Percentiles rank a stretch among this genome's conserved stretches.
phyloP scores from a whole-genome alignment of 2,329 filamentous ascomycete genomes.

The Penicillium sp. region DNA sequence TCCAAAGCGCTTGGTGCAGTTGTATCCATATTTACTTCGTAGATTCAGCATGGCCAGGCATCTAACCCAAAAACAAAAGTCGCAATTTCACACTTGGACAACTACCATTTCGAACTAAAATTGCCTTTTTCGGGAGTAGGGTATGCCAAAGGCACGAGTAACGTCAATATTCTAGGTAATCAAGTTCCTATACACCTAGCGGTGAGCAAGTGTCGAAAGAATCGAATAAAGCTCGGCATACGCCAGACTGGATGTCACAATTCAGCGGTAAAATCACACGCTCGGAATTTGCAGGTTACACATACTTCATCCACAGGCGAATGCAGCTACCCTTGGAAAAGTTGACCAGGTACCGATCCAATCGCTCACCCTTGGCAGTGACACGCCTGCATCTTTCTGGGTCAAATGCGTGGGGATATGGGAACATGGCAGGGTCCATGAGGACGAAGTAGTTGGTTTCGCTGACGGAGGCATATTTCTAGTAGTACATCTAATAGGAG shows the following conservation, averaged over 20 bases:
- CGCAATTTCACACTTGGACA: neutral
- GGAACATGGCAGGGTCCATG: constrained; percentile 22
- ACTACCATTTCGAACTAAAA: constrained; percentile 3
- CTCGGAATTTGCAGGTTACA: neutral
- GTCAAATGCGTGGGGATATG: constrained; percentile 22
- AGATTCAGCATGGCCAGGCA: no score
- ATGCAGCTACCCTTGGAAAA: constrained; percentile 26
- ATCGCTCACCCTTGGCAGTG: constrained; percentile 12
- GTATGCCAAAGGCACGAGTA: constrained; percentile 15
- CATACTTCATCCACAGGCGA: constrained; percentile 27
- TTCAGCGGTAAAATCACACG: no score
- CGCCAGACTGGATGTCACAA: constrained; percentile 9
- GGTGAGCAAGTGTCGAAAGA: constrained; percentile 11
- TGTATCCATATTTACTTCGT: no score
- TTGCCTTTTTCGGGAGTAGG: constrained; percentile 12
- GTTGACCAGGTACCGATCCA: constrained; percentile 23
- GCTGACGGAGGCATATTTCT: constrained; percentile 18
- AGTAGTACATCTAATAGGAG: neutral
- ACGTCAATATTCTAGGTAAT: constrained; percentile 13
- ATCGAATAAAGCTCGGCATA: constrained; percentile 17
- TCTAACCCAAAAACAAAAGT: no score
- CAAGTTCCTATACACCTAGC: constrained; percentile 11
- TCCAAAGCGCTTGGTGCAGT: no score
- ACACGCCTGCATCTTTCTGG: constrained; percentile 26
- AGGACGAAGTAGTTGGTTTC: constrained; percentile 20